phyloP scores from a whole-genome alignment of 169 alveolate species.

The Eimeria sp. region DNA sequence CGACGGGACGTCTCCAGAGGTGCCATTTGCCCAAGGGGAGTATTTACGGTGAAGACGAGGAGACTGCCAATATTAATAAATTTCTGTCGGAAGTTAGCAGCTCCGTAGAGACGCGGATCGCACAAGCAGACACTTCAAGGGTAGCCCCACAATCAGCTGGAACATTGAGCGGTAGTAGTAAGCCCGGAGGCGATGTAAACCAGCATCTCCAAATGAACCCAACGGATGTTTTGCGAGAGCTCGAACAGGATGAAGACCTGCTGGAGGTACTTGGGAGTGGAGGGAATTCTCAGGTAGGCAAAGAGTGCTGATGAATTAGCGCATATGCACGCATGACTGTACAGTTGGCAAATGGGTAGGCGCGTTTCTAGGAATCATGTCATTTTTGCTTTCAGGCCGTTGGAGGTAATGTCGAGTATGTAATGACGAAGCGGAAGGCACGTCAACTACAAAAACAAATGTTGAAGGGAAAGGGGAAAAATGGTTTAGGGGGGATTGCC shows the following conservation, averaged over 20 bases:
- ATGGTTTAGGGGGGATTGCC: neutral
- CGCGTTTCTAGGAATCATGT: neutral
- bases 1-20: constrained; percentile 96
- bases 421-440: constrained; percentile 73
- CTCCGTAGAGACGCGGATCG: constrained; percentile 27
- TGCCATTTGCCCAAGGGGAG: constrained; percentile 70
- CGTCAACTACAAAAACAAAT: constrained; percentile 79
- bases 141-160: neutral
- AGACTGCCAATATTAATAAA: neutral
- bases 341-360: neutral
- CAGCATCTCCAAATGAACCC: constrained; percentile 11
- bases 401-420: neutral
- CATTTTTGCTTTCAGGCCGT: neutral
- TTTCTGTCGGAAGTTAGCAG: neutral
- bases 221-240: constrained; percentile 34
- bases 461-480: constrained; percentile 63
- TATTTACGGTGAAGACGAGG: constrained; percentile 36
- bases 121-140: neutral
- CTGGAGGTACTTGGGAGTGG: constrained; percentile 32
- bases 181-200: neutral
- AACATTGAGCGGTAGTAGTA: too few relatives aligned
- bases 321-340: neutral
- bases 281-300: constrained; percentile 9
- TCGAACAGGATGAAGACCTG: constrained; percentile 46
- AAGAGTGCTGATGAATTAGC: neutral